phyloP scores from a whole-genome alignment of 2,329 filamentous ascomycete genomes.

The Leptosphaerulina australis region DNA sequence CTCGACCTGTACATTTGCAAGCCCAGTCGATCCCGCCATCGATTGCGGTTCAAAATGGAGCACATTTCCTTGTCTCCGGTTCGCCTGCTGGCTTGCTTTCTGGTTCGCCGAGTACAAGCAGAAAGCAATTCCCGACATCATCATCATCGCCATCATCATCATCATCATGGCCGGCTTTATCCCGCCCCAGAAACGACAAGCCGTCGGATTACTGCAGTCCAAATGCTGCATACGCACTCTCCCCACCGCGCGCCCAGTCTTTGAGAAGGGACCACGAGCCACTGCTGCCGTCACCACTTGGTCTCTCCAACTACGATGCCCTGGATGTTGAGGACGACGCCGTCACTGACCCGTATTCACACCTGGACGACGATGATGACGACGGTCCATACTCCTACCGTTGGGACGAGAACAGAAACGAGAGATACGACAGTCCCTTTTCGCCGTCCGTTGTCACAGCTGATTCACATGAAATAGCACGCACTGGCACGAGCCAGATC shows the following conservation, averaged over 20 bases:
- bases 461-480: background rate
- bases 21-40: slow-evolving; percentile 23
- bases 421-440: slow-evolving; percentile 21
- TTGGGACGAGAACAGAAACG: slow-evolving; percentile 15
- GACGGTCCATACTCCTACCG: slow-evolving; percentile 15
- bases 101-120: slow-evolving; percentile 23
- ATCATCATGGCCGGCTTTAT: background rate
- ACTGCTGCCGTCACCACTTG: slow-evolving; percentile 47
- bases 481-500: background rate
- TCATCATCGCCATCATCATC: slow-evolving; percentile 11
- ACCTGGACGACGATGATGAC: slow-evolving; percentile 39
- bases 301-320: slow-evolving; percentile 53
- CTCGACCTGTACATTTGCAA: slow-evolving; percentile 30
- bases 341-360: slow-evolving; percentile 35
- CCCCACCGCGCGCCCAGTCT: slow-evolving; percentile 25
- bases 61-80: slow-evolving; percentile 23
- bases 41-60: slow-evolving; percentile 19
- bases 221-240: slow-evolving; percentile 41
- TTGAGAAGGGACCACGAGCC: slow-evolving; percentile 39
- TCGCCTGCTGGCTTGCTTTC: slow-evolving; percentile 25
- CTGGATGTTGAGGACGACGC: slow-evolving; percentile 48
- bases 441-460: slow-evolving; percentile 23
- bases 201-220: slow-evolving; percentile 30
- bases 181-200: background rate
- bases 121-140: slow-evolving; percentile 31